phyloP scores from a whole-genome alignment of 1,284 basidiomycete genomes.

The Rhodotorula sp. region DNA sequence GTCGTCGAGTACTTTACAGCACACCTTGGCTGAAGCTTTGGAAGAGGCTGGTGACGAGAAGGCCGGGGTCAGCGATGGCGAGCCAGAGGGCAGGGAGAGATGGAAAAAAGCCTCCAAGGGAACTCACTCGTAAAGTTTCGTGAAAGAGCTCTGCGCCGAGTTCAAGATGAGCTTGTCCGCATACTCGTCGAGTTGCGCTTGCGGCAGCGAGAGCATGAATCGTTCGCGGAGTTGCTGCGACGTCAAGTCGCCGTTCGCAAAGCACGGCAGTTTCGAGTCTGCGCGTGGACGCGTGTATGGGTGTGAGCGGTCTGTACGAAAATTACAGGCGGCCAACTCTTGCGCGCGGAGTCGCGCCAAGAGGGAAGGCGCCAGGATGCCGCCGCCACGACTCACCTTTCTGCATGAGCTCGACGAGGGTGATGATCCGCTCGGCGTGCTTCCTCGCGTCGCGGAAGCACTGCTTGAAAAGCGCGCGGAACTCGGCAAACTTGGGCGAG shows the following conservation, averaged over 20 bases:
- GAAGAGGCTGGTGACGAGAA: conserved; percentile 4
- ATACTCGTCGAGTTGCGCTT: conserved; percentile 81
- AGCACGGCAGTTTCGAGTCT: conserved; percentile 94
- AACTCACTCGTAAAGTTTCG: conserved; percentile 39
- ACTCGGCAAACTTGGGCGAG: conserved; percentile 75
- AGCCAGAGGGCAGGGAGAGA: no score
- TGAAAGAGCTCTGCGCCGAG: conserved; percentile 37
- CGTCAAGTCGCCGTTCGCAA: conserved; percentile 86
- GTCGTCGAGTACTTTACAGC: neutral
- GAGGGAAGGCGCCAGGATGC: neutral
- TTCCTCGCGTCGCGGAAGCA: conserved; percentile 93
- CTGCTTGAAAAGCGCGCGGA: conserved; percentile 81
- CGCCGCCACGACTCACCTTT: conserved; percentile 62
- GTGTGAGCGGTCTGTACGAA: neutral
- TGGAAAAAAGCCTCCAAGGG: neutral
- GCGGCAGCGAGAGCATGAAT: conserved; percentile 87
- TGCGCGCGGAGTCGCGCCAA: neutral
- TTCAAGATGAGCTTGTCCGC: conserved; percentile 78
- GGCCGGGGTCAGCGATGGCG: neutral
- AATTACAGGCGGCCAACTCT: neutral
- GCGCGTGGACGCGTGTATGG: neutral
- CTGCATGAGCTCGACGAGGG: conserved; percentile 94
- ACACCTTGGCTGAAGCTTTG: conserved; percentile 15
- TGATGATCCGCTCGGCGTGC: conserved; percentile 95
- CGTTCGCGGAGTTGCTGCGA: conserved; percentile 82